Evolutionary conservation across 306 rosid species (phyloP), one percentile per base, ranked within the genome.

Genomic region (Hippophae rhamnoides): DNA sequence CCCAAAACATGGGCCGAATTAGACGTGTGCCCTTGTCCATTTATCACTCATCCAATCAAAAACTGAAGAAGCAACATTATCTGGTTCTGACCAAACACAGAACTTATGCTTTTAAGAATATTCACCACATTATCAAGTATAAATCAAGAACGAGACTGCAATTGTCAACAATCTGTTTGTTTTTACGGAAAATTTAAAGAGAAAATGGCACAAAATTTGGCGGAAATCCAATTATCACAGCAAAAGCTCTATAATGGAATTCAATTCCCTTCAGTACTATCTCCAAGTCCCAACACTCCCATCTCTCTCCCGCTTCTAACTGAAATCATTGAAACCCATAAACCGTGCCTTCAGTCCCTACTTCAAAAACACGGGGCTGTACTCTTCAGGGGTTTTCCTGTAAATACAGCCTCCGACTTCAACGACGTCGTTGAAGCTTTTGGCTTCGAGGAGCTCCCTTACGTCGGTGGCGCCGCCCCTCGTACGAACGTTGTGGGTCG

Each of bases 381-480:
- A 6, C 86, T 92, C 74, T 47, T 85, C 57, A 72, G 93, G 57
- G 85, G 74, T 27, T 78, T 85, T 56, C 82, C 82, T 0, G 63
- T 87, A 11, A 71, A 59, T 49, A 65, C 87, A 2, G 71, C 96
- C 7, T 78, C 96, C 7, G 81, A 80, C 56, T 87, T 87, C 85
- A 83, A 87, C 79, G 88, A 78, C 61, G 75, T 85, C 62, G 94
- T 92, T 0, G 89, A 85, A 67, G 79, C 94, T 9, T 88, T 85
- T 63, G 86, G 76, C 1, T 92, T 73, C 74, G 88, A 86, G 10
- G 93, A 92, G 71, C 87, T 88, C 8, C 96, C 96, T 3, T 88
- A 92, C 59, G 86, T 92, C 0, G 96, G 96, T 5, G 96, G 99
- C 49, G 90, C 84, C 13, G 95, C 95, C 10, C 90, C 94, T 1